Conservation (phyloP, 2,329 filamentous ascomycete genomes). For the Phaeosphaeriaceae sp. region DNA sequence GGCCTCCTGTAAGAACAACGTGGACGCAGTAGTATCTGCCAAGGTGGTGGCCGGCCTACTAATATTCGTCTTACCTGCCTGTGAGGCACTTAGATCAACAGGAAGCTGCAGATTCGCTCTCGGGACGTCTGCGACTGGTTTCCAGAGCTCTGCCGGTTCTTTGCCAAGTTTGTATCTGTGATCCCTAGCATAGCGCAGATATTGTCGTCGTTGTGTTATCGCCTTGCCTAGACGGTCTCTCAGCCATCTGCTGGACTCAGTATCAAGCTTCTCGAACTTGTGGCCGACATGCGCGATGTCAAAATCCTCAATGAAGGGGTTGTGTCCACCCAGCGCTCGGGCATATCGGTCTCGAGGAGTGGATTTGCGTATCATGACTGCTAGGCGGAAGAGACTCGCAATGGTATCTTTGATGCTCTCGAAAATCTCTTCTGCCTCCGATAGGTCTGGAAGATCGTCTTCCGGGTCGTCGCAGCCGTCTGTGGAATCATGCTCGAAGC, state of each 20-base stretch:
- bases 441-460: background rate
- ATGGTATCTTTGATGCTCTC: slow-evolving; percentile 23
- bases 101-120: background rate
- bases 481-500: background rate
- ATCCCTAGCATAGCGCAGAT: slow-evolving; percentile 27
- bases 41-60: slow-evolving; percentile 13
- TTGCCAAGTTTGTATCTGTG: slow-evolving; percentile 19
- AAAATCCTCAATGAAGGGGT: slow-evolving; percentile 19
- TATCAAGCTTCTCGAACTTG: slow-evolving; percentile 26
- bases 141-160: slow-evolving; percentile 1
- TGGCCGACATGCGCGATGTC: slow-evolving; percentile 29
- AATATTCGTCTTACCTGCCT: slow-evolving; percentile 1
- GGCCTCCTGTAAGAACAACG: slow-evolving; percentile 11
- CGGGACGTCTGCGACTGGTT: background rate
- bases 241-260: slow-evolving; percentile 23
- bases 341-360: slow-evolving; percentile 32
- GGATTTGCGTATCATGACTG: slow-evolving; percentile 29
- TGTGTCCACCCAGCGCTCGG: slow-evolving; percentile 15
- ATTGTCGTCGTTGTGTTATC: slow-evolving; percentile 30
- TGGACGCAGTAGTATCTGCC: slow-evolving; percentile 24
- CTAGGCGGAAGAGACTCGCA: slow-evolving; percentile 31
- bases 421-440: slow-evolving; percentile 27
- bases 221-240: slow-evolving; percentile 25
- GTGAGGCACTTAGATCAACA: background rate
- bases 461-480: slow-evolving; percentile 1